Base-by-base conservation (phyloP, 2,329 filamentous ascomycete species). In the Pezicula radicicola region DNA sequence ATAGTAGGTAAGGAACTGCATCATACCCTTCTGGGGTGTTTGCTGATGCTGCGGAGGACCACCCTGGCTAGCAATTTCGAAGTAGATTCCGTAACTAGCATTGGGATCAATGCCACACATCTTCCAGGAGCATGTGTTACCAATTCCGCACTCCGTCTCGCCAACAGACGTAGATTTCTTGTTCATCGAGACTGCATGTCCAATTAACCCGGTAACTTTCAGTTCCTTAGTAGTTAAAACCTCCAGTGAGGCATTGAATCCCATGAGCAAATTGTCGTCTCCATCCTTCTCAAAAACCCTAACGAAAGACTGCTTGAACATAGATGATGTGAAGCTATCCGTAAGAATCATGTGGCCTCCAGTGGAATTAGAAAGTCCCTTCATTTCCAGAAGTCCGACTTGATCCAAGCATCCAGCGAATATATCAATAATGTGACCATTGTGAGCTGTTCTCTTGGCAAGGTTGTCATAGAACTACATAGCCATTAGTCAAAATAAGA, bases 251-350 rank as follows among this genome's bases (percentile, higher is more conserved):
- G 91, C 94, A 66, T 99, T 99, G 77, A 99, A 99, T 42, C 91
- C 94, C 94, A 99, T 99, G 9, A 96, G 74, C 13, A 99, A 80
- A 68, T 97, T 96, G 60, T 97, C 94, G 53, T 96, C 88, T 2
- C 81, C 90, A 66, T 99, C 94, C 72, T 97, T 97, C 69, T 99
- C 94, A 66, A 99, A 99, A 16, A 99, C 86, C 53, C 95, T 88
- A 48, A 96, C 88, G 66, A 99, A 99, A 0, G 94, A 97, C 69
- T 99, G 94, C 75, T 94, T 97, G 79, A 97, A 99, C 87, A 99
- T 97, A 53, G 93, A 97, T 0, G 94, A 95, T 4, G 93, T 97
- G 70, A 99, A 99, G 69, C 92, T 97, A 70, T 99, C 94, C 1
- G 94, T 97, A 59, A 99, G 75, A 58, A 99, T 95, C 87, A 99